These are phyloP conservation scores for Colletotrichum sp. DNA, from an alignment of 2,329 filamentous ascomycete genomes.

Conservation along the genomic window DNA sequence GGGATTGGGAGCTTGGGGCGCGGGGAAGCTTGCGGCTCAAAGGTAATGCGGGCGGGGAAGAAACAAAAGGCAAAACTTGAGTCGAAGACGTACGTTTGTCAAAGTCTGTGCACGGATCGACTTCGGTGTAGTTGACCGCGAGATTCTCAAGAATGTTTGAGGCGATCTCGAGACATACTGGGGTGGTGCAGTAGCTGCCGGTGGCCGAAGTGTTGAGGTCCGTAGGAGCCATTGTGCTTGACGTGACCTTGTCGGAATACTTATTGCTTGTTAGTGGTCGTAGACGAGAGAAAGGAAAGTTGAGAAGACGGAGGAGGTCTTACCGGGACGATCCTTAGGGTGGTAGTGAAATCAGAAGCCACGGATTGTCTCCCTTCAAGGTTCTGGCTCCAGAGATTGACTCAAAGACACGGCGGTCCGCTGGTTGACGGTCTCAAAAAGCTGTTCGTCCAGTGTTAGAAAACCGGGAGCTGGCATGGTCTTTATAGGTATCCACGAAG, in stretches of 20 bases:
- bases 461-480: not conserved
- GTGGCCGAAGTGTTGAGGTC: not conserved
- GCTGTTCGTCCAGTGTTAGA: not conserved
- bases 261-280: not conserved
- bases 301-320: not conserved
- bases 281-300: not conserved
- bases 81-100: constrained; percentile 49
- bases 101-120: constrained; percentile 73
- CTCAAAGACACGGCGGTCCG: not conserved
- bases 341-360: not conserved
- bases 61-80: not conserved
- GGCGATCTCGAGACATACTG: constrained; percentile 31
- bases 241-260: not conserved
- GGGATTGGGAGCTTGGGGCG: not conserved
- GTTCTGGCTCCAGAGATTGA: not conserved
- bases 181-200: constrained; percentile 25
- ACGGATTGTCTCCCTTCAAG: not conserved
- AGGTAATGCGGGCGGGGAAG: not conserved
- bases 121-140: constrained; percentile 54
- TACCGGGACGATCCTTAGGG: not conserved
- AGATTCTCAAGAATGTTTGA: constrained; percentile 30
- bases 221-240: constrained; percentile 1
- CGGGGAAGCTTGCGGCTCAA: not conserved
- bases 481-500: not conserved
- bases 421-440: not conserved